Evolutionary conservation across 208 protist species (phyloP), one percentile per base, ranked within the genome.

Genomic region (Acanthamoeba royreba): DNA sequence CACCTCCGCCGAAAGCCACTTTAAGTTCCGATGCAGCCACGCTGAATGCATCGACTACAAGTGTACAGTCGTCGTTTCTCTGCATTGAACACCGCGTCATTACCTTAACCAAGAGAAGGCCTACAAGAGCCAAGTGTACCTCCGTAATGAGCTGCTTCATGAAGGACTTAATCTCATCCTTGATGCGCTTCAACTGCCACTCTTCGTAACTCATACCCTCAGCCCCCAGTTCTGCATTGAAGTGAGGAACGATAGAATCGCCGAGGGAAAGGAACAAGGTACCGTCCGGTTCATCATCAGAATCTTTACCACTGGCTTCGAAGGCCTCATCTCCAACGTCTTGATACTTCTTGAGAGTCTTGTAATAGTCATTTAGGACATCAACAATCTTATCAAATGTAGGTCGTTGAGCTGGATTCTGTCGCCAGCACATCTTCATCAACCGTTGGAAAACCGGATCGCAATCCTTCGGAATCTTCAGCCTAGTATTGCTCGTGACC

Each of bases 321-420:
- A 79, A 79, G 35, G 35, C 66, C n/a, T 79, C 66, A 40, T 33
- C 66, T 4, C 58, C 79, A 38, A n/a, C 45, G 38, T 52, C 86
- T n/a, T 92, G 45, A 40, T 55, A 74, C 86, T 92, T 22, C 53
- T 63, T 72, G 25, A 92, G 86, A 22, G 58, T 72, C 55, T 92
- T 72, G 53, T 92, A 92, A 35, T 92, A 81, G 13, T 92, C 63
- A 0, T 33, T 33, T 25, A 92, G 61, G 35, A 28, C 79, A 45
- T 47, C n/a, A 11, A 81, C 61, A 4, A 92, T 81, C 88, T 92
- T 61, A 8, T 92, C 88, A 43, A 92, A 92, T 17, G 88, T n/a
- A 2, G 88, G 88, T n/a, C 88, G 38, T 0, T 92, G 55, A 7
- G 53, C 35, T 11, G 88, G 88, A n/a, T 92, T 92, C 4, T 92